Evolutionary conservation across 225 moss, liverwort and hornwort species (phyloP), one percentile per base, ranked within the genome.

Genomic region (Lunularia cruciata): DNA sequence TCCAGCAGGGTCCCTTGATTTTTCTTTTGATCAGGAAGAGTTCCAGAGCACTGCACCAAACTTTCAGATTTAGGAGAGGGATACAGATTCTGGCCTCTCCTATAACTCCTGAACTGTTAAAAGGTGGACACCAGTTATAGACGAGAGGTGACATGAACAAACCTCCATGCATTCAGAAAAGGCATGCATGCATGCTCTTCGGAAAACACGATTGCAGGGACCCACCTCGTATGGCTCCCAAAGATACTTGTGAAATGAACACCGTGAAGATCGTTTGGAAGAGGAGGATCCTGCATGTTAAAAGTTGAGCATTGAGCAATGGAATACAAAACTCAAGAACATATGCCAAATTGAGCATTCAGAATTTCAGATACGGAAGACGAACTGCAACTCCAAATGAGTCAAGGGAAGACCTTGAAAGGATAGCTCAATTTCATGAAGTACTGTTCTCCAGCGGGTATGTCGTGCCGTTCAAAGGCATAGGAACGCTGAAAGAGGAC

Each of bases 1-100:
- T 79, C 98, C 98, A 99, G 76, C 89, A 91, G 35, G 98, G 98
- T 33, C 98, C 98, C 78, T 89, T 99, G 8, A 99, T 78, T 70
- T 84, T 89, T 76, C 85, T 99, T 83, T 99, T 99, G 52, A 93
- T 82, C 46, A 99, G 72, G 55, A 99, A 76, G 51, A 83, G 78
- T 78, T 99, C 98, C 73, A 99, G 66, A 8, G 98, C 93, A 83
- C 98, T 92, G 75, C 56, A 54, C 62, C 1, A 34, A 14, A n/a
- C n/a, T n/a, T n/a, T n/a, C n/a, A n/a, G n/a, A n/a, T n/a, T n/a
- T n/a, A n/a, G n/a, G n/a, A n/a, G n/a, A n/a, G n/a, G n/a, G n/a
- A n/a, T n/a, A n/a, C n/a, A n/a, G n/a, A n/a, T n/a, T n/a, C n/a
- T n/a, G n/a, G n/a, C n/a, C n/a, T n/a, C n/a, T n/a, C n/a, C n/a